These are phyloP conservation scores for Kickxella alabastrina DNA, from an alignment of 192 early-diverging fungal genomes.

Conservation along the genomic window DNA sequence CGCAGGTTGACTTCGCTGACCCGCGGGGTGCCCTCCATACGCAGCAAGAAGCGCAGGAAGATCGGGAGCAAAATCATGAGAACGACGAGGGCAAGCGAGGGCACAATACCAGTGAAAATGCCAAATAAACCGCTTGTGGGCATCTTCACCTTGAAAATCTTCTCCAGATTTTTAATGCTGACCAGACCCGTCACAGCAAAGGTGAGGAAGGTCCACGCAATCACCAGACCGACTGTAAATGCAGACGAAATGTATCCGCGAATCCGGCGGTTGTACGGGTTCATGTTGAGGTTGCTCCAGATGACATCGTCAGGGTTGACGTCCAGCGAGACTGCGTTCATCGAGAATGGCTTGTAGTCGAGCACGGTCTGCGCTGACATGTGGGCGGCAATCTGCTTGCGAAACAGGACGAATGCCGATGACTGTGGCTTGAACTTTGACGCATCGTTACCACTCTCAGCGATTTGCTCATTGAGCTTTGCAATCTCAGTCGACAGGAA, in stretches of 20 bases:
- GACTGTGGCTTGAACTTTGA: conserved; percentile 51
- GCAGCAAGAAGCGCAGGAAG: conserved; percentile 61
- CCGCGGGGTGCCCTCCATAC: conserved; percentile 62
- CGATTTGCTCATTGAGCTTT: conserved; percentile 47
- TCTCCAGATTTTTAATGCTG: conserved; percentile 54
- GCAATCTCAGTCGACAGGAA: conserved; percentile 35
- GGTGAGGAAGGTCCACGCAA: conserved; percentile 74
- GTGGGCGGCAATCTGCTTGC: conserved; percentile 73
- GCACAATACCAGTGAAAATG: conserved; percentile 76
- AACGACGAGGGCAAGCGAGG: conserved; percentile 64
- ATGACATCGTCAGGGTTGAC: conserved; percentile 76
- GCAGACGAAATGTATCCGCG: conserved; percentile 56
- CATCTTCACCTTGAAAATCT: conserved; percentile 52
- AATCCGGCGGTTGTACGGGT: conserved; percentile 55
- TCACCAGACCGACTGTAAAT: conserved; percentile 57
- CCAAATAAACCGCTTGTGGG: conserved; percentile 39
- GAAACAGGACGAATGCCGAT: conserved; percentile 88
- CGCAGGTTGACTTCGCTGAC: conserved; percentile 61
- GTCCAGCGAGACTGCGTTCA: conserved; percentile 65
- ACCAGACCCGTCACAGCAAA: conserved; percentile 56
- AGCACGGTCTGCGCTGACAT: conserved; percentile 71
- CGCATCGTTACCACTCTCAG: conserved; percentile 35
- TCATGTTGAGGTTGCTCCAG: conserved; percentile 79
- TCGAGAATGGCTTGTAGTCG: conserved; percentile 61
- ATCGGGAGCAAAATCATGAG: conserved; percentile 73